phyloP scores from a whole-genome alignment of 2,329 filamentous ascomycete species.

The Xylaria sp. region DNA sequence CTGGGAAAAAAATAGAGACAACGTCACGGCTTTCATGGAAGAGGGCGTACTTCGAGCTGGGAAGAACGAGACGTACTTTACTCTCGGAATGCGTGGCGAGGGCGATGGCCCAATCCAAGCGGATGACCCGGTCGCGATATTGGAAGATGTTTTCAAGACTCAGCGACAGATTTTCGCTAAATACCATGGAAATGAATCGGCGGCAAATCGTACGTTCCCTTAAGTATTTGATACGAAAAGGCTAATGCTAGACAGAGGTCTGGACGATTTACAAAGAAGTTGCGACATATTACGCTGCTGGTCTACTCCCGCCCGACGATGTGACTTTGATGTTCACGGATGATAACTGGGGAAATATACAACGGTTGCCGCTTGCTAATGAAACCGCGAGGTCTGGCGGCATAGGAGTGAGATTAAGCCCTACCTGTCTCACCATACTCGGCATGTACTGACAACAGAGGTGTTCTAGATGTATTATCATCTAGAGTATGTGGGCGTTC shows the following conservation, averaged over 20 bases:
- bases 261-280: constrained; percentile 75
- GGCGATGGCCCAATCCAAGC: constrained; percentile 38
- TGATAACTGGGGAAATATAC: constrained; percentile 75
- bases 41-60: constrained; percentile 65
- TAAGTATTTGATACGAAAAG: neutral
- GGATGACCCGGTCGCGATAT: constrained; percentile 38
- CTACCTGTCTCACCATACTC: neutral
- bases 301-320: constrained; percentile 63
- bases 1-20: constrained; percentile 66
- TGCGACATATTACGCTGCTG: constrained; percentile 63
- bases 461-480: constrained; percentile 62
- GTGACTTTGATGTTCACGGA: constrained; percentile 76
- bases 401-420: constrained; percentile 61
- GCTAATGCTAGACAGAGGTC: constrained; percentile 56
- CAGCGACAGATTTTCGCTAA: constrained; percentile 65
- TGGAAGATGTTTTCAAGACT: constrained; percentile 62
- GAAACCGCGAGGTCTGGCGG: constrained; percentile 70
- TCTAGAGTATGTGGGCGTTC: constrained; percentile 63
- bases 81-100: constrained; percentile 64
- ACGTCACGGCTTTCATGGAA: constrained; percentile 66
- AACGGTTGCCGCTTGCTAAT: constrained; percentile 67
- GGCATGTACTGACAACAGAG: neutral
- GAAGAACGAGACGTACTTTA: constrained; percentile 68
- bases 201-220: constrained; percentile 53
- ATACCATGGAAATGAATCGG: constrained; percentile 58